These are phyloP conservation scores for Combretum micranthum DNA, from an alignment of 345 rosid species.

Conservation along the genomic window DNA sequence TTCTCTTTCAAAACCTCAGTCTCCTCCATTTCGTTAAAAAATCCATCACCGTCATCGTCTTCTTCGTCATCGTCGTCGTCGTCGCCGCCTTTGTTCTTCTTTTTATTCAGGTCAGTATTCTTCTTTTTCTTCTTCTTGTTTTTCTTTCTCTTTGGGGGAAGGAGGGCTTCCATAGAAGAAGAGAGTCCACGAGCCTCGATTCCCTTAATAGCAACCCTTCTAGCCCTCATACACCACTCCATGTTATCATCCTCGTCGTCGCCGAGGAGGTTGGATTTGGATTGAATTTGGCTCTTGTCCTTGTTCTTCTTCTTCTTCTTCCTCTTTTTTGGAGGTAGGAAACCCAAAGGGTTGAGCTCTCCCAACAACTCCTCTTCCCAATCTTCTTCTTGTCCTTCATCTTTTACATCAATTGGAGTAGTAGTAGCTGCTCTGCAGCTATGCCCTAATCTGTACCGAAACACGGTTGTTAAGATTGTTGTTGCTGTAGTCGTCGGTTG, in stretches of 20 bases:
- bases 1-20: constrained; percentile 27
- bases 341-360: constrained; percentile 58
- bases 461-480: too few species aligned
- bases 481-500: too few species aligned
- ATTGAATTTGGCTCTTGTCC: too few species aligned
- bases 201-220: constrained; percentile 61
- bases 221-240: constrained; percentile 93
- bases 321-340: constrained; percentile 52
- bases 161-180: constrained; percentile 34
- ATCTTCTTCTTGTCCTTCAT: constrained; percentile 18
- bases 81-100: constrained; percentile 20
- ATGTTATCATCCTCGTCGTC: constrained; percentile 63
- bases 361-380: constrained; percentile 81
- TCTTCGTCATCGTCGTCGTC: constrained; percentile 36
- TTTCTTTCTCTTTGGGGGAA: constrained; percentile 50
- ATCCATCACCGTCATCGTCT: constrained; percentile 22
- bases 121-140: constrained; percentile 35
- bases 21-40: constrained; percentile 24
- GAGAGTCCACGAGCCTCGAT: constrained; percentile 72
- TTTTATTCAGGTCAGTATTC: constrained; percentile 16
- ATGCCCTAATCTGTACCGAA: constrained; percentile 2
- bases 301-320: constrained; percentile 32
- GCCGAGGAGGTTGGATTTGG: constrained; percentile 28
- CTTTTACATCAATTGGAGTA: constrained; percentile 18
- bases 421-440: constrained; percentile 9